Evolutionary conservation across 257 asterid genomes (phyloP).

Genomic region (Solanum sparsipilum): DNA sequence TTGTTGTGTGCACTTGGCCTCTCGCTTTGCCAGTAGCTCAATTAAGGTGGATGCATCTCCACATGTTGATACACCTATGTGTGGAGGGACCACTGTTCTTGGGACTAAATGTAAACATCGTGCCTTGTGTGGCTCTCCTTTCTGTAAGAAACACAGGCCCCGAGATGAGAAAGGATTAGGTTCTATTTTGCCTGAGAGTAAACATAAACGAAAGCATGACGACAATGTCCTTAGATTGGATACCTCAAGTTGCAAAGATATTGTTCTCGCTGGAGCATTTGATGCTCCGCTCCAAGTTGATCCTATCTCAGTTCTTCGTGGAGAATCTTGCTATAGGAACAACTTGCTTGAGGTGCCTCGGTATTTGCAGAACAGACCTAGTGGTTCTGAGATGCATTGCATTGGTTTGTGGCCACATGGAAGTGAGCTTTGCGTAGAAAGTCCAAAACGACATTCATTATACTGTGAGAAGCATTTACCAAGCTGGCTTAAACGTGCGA

Average conservation of each 20-base stretch:
- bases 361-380: conserved; percentile 19
- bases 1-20: conserved; percentile 90
- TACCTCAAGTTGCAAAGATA: conserved; percentile 19
- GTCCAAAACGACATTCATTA: conserved; percentile 64
- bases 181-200: conserved; percentile 27
- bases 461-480: conserved; percentile 93
- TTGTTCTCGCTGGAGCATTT: conserved; percentile 24
- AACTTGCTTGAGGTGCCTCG: conserved; percentile 24
- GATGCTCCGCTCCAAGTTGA: conserved; percentile 30
- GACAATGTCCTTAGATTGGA: conserved; percentile 23
- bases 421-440: conserved; percentile 52
- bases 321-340: conserved; percentile 21
- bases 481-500: conserved; percentile 99
- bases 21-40: conserved; percentile 49
- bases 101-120: conserved; percentile 97
- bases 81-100: conserved; percentile 96
- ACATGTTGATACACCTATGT: conserved; percentile 60
- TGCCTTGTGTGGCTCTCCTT: conserved; percentile 65
- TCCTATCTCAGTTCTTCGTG: conserved; percentile 31
- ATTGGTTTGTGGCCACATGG: conserved; percentile 57
- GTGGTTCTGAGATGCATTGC: conserved; percentile 42
- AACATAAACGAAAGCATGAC: conserved; percentile 54
- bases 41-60: conserved; percentile 40
- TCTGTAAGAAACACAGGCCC: conserved; percentile 95
- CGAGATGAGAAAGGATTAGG: conserved; percentile 32